These are phyloP conservation scores for Schoenoplectus tabernaemontani DNA, from an alignment of 202 grass and related monocot genomes.

Conservation along the genomic window DNA sequence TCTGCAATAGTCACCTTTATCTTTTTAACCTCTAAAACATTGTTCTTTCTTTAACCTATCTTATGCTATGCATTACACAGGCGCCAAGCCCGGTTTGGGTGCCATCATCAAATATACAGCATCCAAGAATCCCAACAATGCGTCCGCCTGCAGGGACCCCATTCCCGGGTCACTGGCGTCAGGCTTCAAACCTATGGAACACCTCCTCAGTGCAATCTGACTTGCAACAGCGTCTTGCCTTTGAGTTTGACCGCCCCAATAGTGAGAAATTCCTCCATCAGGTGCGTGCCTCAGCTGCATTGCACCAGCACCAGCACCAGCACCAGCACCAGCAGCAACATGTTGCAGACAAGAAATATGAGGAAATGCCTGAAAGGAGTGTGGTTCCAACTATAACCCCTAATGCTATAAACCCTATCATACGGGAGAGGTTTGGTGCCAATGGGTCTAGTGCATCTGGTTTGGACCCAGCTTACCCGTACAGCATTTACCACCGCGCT, in stretches of 20 bases:
- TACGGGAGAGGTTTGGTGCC: constrained; percentile 54
- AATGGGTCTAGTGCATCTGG: constrained; percentile 44
- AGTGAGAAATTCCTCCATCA: constrained; percentile 70
- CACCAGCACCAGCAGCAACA: constrained; percentile 13
- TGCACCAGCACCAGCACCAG: constrained; percentile 32
- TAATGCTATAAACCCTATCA: constrained; percentile 40
- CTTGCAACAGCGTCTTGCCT: constrained; percentile 87
- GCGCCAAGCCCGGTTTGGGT: constrained; percentile 42
- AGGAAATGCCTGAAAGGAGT: constrained; percentile 66
- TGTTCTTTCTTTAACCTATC: constrained; percentile 2
- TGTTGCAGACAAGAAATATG: constrained; percentile 66
- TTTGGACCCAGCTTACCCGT: constrained; percentile 58
- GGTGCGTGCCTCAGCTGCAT: constrained; percentile 56
- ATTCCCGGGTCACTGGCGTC: constrained; percentile 83
- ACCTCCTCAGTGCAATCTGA: constrained; percentile 53
- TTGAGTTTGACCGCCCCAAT: constrained; percentile 91
- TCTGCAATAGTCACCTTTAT: neutral
- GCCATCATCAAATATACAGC: constrained; percentile 29
- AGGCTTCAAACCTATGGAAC: constrained; percentile 63
- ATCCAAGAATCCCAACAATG: constrained; percentile 23
- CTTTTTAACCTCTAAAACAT: neutral
- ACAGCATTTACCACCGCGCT: constrained; percentile 49
- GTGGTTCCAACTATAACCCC: constrained; percentile 26
- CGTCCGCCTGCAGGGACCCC: constrained; percentile 46
- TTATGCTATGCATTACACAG: constrained; percentile 23